Evolutionary conservation across 169 alveolate species (phyloP), one percentile per base, ranked within the genome.

Genomic region (Perkinsus olseni): DNA sequence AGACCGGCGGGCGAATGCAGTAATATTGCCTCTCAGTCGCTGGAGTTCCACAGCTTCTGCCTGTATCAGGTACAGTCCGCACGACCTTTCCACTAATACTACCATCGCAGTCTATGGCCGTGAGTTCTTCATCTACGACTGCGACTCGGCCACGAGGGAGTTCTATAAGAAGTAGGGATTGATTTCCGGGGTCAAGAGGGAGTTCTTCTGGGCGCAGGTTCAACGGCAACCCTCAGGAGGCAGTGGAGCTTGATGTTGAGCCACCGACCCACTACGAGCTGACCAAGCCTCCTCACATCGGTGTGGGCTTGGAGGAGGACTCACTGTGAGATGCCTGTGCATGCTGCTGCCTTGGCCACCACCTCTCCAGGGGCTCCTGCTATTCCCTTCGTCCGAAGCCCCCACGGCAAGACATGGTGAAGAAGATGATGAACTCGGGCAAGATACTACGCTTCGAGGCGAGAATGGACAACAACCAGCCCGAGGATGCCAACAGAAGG

Each of bases 301-400:
- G 98, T 24, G 96, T 94, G 74, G 98, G 98, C 24, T 93, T 96
- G 48, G 97, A 96, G 92, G 98, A 96, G 93, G 98, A 97, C 95
- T 95, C 97, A 8, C 74, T 96, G 39, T 97, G 98, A 93, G 95
- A 96, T 36, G 98, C 96, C 3, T 92, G 93, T 38, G 91, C 37
- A 51, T 31, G 38, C 45, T 92, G 50, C 45, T 51, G 40, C 82
- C 0, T 21, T 34, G 51, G 74, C 39, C 74, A 82, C 39, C 8
- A 45, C 34, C 21, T 39, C 38, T 39, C 34, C 37, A 38, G 91
- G 28, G 50, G 74, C 74, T 62, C 74, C 91, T 74, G 74, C 51
- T 91, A 51, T 24, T 51, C 95, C 48, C 94, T 97, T 3, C 50
- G 94, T 31, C 98, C 98, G 11, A 94, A 95, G 92, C 96, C 98